Base-by-base conservation (phyloP, 2,329 filamentous ascomycete genomes). In the Phaeosphaeriaceae sp. region DNA sequence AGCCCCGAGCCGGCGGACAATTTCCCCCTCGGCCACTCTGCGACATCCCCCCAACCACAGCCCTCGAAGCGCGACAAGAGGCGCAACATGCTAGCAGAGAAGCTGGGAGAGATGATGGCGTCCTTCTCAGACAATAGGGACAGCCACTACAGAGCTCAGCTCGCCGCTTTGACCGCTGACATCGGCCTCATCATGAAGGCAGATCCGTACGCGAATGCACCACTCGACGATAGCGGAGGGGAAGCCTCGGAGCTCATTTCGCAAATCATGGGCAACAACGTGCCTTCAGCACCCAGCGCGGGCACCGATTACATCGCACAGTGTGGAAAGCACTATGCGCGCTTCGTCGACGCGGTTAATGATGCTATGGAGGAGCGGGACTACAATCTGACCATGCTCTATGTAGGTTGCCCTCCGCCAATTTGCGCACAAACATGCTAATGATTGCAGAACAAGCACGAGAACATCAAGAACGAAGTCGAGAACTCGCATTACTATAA, bases 81-180 rank as follows among this genome's bases (percentile, higher is more conserved):
- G 75, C 89, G 93, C 62, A 92, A 92, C 71, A 88, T 90, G 71
- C 88, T 97, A 61, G 88, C 89, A 66, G 93, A 97, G 61, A 90
- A 91, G 64, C 86, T 97, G 7, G 85, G 88, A 43, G 86, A 89
- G 56, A 88, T 97, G 78, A 89, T 90, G 55, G 88, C 90, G 54
- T 89, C 89, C 66, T 94, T 97, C 79, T 87, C 88, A 64, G 87
- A 90, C 63, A 93, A 97, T 73, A 87, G 92, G 65, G 93, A 97
- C 77, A 83, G 86, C 63, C 89, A 93, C 70, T 98, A 97, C 78
- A 89, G 94, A 62, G 91, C 95, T 66, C 93, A 97, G 78, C 86
- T 97, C 1, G 90, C 95, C 71, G 92, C 92, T 66, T 88, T 97
- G n/a, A 94, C 97, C 79, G 89, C 92, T 65, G 94, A 97, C 77